Conservation (phyloP, 331 rosid genomes). For the Ulmus americana region DNA sequence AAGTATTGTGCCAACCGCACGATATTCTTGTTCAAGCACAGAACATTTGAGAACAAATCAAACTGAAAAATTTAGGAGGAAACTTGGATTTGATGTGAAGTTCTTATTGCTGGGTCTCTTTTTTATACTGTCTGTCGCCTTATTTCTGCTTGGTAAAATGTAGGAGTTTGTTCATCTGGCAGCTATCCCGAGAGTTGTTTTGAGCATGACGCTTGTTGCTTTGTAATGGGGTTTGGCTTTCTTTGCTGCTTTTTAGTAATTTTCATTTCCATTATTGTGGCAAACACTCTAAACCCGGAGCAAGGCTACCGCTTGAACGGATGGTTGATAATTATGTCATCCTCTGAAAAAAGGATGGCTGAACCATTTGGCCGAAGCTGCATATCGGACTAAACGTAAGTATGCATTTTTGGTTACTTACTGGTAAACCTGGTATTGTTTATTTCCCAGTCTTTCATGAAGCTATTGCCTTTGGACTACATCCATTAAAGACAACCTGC, state of each 20-base stretch:
- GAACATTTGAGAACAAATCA: slow-evolving; percentile 24
- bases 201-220: neutral
- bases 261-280: neutral
- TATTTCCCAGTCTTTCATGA: no score
- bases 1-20: slow-evolving; percentile 20
- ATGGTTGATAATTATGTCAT: neutral
- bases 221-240: neutral
- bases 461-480: no score
- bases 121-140: no score
- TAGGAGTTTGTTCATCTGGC: neutral
- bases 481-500: no score
- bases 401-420: no score
- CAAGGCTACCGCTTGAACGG: neutral
- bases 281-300: neutral
- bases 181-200: neutral
- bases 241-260: neutral
- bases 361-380: no score
- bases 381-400: no score
- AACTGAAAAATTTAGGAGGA: slow-evolving; percentile 33
- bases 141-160: no score
- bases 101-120: slow-evolving; percentile 22
- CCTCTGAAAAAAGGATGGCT: no score
- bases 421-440: no score
- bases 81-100: slow-evolving; percentile 29
- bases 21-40: slow-evolving; percentile 28